phyloP scores from a whole-genome alignment of 2,329 filamentous ascomycete species.

The Anisogramma anomala region DNA sequence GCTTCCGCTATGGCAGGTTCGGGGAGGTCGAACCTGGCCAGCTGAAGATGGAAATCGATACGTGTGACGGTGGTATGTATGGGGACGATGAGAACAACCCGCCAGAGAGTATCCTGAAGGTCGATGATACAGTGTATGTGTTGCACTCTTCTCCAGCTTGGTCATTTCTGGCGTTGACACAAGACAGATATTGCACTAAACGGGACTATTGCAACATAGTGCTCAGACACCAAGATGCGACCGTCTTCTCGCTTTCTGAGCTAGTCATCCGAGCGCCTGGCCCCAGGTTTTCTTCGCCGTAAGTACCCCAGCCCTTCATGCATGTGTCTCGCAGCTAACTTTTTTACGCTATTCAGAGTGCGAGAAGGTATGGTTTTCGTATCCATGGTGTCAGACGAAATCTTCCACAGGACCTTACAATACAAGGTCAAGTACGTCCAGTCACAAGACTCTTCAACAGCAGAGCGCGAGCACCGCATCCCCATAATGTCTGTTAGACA shows the following conservation, averaged over 20 bases:
- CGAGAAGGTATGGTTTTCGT: constrained; percentile 90
- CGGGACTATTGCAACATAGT: constrained; percentile 80
- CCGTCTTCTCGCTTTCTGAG: constrained; percentile 73
- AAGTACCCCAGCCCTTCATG: constrained; percentile 29
- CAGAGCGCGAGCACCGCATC: constrained; percentile 15
- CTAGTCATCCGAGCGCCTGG: constrained; percentile 79
- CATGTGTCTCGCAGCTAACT: constrained; percentile 1
- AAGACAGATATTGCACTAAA: constrained; percentile 62
- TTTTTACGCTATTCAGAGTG: constrained; percentile 52
- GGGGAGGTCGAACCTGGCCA: constrained; percentile 77
- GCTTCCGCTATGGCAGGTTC: constrained; percentile 71
- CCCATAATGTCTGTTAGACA: constrained; percentile 41
- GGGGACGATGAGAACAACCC: constrained; percentile 52
- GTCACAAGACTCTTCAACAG: constrained; percentile 17
- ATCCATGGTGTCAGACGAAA: constrained; percentile 69
- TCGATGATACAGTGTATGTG: constrained; percentile 57
- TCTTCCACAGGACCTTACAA: constrained; percentile 59
- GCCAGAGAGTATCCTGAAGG: constrained; percentile 70
- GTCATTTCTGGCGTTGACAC: background rate
- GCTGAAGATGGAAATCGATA: constrained; percentile 76
- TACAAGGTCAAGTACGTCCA: constrained; percentile 60
- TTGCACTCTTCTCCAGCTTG: background rate
- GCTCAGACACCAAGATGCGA: constrained; percentile 66
- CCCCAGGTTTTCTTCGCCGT: constrained; percentile 76
- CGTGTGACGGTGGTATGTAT: constrained; percentile 72